Percentiles rank a stretch among this genome's conserved stretches.
phyloP scores from a whole-genome alignment of 306 rosid species.

The Trifolium dubium region DNA sequence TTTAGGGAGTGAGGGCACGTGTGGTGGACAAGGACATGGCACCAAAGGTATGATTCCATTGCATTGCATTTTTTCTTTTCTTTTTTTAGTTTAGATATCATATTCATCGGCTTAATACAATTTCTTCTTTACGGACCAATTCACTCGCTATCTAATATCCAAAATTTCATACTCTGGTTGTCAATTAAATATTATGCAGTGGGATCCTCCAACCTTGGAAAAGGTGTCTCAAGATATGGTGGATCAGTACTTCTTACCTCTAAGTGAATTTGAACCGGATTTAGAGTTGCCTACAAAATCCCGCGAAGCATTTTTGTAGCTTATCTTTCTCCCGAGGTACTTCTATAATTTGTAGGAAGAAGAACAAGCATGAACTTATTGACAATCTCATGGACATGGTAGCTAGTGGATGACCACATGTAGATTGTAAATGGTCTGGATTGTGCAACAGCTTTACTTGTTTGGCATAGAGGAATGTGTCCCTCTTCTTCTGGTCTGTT shows the following conservation, averaged over 20 bases:
- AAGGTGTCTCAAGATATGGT: slow-evolving; percentile 84
- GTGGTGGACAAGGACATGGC: slow-evolving; percentile 79
- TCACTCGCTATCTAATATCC: background rate
- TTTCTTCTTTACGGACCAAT: slow-evolving; percentile 1
- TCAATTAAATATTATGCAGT: slow-evolving; percentile 56
- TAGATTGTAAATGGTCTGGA: slow-evolving; percentile 17
- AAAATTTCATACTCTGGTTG: slow-evolving; percentile 2
- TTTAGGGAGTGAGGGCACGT: slow-evolving; percentile 85
- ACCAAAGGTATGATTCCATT: slow-evolving; percentile 69
- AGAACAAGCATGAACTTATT: slow-evolving; percentile 23
- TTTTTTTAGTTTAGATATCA: background rate
- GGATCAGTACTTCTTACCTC: slow-evolving; percentile 70
- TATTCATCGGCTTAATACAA: background rate
- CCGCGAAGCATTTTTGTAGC: slow-evolving; percentile 71
- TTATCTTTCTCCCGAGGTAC: slow-evolving; percentile 15
- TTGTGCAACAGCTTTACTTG: slow-evolving; percentile 33
- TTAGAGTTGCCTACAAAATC: slow-evolving; percentile 70
- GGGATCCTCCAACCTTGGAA: slow-evolving; percentile 95
- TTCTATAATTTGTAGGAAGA: slow-evolving; percentile 1
- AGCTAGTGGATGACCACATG: slow-evolving; percentile 26
- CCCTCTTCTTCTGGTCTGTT: background rate
- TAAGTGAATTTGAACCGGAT: slow-evolving; percentile 68
- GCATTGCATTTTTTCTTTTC: background rate
- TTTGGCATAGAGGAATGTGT: background rate
- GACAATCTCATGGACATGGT: slow-evolving; percentile 29